Conservation (phyloP, 306 rosid species). For the Erythrophleum fordii region DNA sequence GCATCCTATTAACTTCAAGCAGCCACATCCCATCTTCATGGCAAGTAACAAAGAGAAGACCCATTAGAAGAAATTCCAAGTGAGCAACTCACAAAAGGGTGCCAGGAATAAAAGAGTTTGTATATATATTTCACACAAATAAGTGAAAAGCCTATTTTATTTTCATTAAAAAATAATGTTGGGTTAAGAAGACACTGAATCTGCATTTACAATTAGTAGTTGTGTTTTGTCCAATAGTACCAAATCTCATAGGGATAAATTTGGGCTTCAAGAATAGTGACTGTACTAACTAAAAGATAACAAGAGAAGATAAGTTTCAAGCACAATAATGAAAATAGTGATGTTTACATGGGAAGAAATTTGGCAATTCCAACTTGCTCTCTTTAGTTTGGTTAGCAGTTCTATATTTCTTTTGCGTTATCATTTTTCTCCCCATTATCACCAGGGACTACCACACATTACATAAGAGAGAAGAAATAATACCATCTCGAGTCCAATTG, state of each 20-base stretch:
- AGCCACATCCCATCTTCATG: conserved; percentile 91
- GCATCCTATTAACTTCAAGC: conserved; percentile 93
- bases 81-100: conserved; percentile 1
- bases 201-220: conserved; percentile 1
- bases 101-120: neutral
- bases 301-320: conserved; percentile 4
- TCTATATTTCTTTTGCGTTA: conserved; percentile 7
- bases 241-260: conserved; percentile 29
- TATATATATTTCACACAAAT: neutral
- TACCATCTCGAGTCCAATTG: conserved; percentile 96
- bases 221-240: conserved; percentile 3
- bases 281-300: neutral
- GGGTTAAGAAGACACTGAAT: conserved; percentile 22
- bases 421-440: conserved; percentile 24
- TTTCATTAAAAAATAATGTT: conserved; percentile 23
- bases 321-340: conserved; percentile 32
- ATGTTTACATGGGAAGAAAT: neutral
- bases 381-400: conserved; percentile 20
- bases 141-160: conserved; percentile 25
- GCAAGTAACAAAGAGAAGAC: conserved; percentile 37
- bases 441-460: conserved; percentile 28
- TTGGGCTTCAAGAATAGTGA: conserved; percentile 21
- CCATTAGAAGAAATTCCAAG: conserved; percentile 40
- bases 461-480: conserved; percentile 33
- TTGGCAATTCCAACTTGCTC: conserved; percentile 14